phyloP scores from a whole-genome alignment of 202 grass and related monocot species.

The Carex sylvatica region DNA sequence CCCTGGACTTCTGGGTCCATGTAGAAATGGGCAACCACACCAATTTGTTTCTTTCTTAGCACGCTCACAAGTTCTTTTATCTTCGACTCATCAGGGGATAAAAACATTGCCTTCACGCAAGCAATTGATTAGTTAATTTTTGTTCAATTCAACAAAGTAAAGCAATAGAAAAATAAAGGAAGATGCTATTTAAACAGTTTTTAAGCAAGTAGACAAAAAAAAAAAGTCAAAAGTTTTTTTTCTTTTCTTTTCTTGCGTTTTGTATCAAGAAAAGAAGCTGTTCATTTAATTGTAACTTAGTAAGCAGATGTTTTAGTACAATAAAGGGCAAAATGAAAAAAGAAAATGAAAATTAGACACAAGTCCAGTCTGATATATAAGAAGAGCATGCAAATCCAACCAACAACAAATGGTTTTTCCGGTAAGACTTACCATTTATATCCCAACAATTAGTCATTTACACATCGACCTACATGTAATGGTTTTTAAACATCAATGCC shows the following conservation, averaged over 20 bases:
- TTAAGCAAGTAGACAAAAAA: neutral
- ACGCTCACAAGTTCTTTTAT: slow-evolving; percentile 54
- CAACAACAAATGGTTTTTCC: neutral
- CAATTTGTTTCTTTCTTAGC: slow-evolving; percentile 70
- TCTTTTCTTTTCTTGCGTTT: neutral
- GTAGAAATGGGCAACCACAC: slow-evolving; percentile 94
- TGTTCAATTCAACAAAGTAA: neutral
- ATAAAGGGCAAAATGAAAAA: neutral
- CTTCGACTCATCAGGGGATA: slow-evolving; percentile 74
- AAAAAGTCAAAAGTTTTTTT: neutral
- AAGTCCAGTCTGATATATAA: neutral
- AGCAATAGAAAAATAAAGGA: neutral
- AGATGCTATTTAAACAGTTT: neutral
- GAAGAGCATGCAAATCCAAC: neutral
- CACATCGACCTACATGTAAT: neutral
- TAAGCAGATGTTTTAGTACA: neutral
- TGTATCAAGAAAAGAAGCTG: neutral
- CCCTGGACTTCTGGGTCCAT: slow-evolving; percentile 99
- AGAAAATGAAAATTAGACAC: neutral
- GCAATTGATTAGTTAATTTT: neutral
- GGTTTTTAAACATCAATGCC: neutral
- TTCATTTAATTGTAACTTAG: neutral
- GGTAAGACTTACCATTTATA: neutral
- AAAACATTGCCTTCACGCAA: slow-evolving; percentile 69
- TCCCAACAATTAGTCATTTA: neutral